Evolutionary conservation across 2,329 filamentous ascomycete genomes (phyloP).

Genomic region (Penicillium olsonii): DNA sequence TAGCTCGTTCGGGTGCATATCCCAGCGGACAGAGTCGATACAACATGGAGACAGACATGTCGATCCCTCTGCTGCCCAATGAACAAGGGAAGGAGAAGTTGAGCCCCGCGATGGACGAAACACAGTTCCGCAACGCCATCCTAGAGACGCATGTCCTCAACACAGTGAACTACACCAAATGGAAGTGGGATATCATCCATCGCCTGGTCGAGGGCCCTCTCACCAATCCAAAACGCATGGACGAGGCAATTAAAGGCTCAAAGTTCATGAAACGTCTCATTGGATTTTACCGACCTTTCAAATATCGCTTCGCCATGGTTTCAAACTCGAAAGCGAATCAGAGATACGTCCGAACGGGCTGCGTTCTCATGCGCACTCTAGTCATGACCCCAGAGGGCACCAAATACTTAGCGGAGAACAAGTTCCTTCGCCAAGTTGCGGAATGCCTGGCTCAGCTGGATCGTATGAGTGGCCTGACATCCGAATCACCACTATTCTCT

Average conservation of each 20-base stretch:
- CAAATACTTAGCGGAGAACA: slow-evolving; percentile 85
- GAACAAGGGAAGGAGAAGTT: slow-evolving; percentile 56
- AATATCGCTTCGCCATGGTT: slow-evolving; percentile 88
- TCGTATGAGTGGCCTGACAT: slow-evolving; percentile 70
- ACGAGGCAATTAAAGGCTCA: slow-evolving; percentile 90
- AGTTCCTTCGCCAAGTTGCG: slow-evolving; percentile 87
- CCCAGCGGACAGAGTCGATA: slow-evolving; percentile 43
- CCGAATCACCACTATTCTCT: slow-evolving; percentile 83
- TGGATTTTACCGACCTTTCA: slow-evolving; percentile 95
- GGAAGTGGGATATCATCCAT: slow-evolving; percentile 94
- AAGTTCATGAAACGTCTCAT: slow-evolving; percentile 95
- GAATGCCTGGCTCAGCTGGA: slow-evolving; percentile 96
- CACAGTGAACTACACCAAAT: slow-evolving; percentile 88
- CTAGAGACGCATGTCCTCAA: slow-evolving; percentile 79
- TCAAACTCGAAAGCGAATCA: slow-evolving; percentile 91
- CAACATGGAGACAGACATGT: slow-evolving; percentile 48
- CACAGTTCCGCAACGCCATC: slow-evolving; percentile 62
- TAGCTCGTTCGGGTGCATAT: slow-evolving; percentile 73
- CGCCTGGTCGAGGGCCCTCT: slow-evolving; percentile 90
- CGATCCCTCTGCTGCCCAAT: slow-evolving; percentile 41
- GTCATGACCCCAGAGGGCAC: slow-evolving; percentile 83
- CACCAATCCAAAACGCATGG: slow-evolving; percentile 84
- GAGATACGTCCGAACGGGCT: slow-evolving; percentile 88
- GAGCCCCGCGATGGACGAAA: slow-evolving; percentile 64
- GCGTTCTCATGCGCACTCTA: slow-evolving; percentile 81